Conservation (phyloP, 176 grass and related monocot genomes). For the Cocos nucifera region DNA sequence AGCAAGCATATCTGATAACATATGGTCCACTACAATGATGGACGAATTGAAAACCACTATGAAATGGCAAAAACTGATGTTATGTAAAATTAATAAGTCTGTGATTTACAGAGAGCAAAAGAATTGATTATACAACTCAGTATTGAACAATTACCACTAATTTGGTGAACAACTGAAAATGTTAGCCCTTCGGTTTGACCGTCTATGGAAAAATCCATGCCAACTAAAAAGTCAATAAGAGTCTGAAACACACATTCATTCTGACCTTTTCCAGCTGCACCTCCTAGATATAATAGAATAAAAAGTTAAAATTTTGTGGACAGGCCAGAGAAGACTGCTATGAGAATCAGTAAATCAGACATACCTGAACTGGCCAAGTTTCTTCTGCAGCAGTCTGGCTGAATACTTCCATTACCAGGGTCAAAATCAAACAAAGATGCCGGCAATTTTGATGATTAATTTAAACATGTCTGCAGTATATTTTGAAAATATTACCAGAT, state of each 20-base stretch:
- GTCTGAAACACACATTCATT: conserved; percentile 30
- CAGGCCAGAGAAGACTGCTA: not conserved
- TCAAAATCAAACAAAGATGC: conserved; percentile 16
- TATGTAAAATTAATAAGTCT: too few species aligned
- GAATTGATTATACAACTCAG: too few species aligned
- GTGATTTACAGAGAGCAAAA: too few species aligned
- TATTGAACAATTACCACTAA: conserved; percentile 41
- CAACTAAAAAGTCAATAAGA: conserved; percentile 45
- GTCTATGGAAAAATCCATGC: conserved; percentile 54
- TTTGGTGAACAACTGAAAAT: conserved; percentile 49
- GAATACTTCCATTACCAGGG: conserved; percentile 22
- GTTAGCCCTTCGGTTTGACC: conserved; percentile 38
- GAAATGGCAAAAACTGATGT: too few species aligned
- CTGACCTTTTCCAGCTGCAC: conserved; percentile 17
- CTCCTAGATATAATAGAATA: conserved; percentile 31
- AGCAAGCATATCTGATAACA: too few species aligned
- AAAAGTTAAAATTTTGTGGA: conserved; percentile 11
- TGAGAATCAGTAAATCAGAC: conserved; percentile 18
- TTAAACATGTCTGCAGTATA: too few species aligned
- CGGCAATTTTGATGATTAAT: too few species aligned
- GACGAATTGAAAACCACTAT: too few species aligned
- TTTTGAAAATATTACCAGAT: too few species aligned
- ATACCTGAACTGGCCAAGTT: conserved; percentile 28
- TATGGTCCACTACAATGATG: too few species aligned
- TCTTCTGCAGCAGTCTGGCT: conserved; percentile 41